phyloP scores from a whole-genome alignment of 1,284 basidiomycete genomes.

The Kalmanozyma brasiliensis region DNA sequence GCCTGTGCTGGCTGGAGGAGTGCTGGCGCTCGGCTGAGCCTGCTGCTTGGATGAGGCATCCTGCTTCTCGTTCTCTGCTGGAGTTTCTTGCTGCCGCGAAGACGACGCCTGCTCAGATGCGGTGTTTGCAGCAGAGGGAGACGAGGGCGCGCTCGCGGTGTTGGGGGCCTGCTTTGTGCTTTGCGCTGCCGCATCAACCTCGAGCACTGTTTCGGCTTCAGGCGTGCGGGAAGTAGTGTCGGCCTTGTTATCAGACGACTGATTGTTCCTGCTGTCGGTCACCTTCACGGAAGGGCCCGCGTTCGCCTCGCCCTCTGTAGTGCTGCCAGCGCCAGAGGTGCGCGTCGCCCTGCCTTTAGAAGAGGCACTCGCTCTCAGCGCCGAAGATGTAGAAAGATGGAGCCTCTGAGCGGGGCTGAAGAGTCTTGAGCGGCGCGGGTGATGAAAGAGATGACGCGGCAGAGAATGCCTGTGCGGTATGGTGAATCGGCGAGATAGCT shows the following conservation, averaged over 20 bases:
- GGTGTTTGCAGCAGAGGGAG: slow-evolving; percentile 4
- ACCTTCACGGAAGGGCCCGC: slow-evolving; percentile 11
- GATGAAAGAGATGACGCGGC: slow-evolving; percentile 31
- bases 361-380: slow-evolving; percentile 1
- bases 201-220: slow-evolving; percentile 21
- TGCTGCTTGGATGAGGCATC: slow-evolving; percentile 10
- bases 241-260: neutral
- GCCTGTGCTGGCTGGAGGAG: slow-evolving; percentile 1
- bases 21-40: slow-evolving; percentile 5
- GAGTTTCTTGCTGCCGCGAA: slow-evolving; percentile 6
- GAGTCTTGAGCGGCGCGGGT: slow-evolving; percentile 20
- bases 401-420: slow-evolving; percentile 11
- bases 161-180: slow-evolving; percentile 1
- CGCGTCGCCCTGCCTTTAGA: slow-evolving; percentile 8
- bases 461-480: slow-evolving; percentile 17
- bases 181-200: slow-evolving; percentile 7
- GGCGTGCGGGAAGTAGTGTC: slow-evolving; percentile 15
- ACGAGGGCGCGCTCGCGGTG: neutral
- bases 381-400: slow-evolving; percentile 17
- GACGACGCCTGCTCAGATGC: slow-evolving; percentile 8
- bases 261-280: slow-evolving; percentile 20
- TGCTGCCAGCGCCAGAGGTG: neutral
- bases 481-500: slow-evolving; percentile 1
- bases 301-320: neutral
- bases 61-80: slow-evolving; percentile 14